Conservation (phyloP, 257 asterid species). For the Solanum infundibuliforme region DNA sequence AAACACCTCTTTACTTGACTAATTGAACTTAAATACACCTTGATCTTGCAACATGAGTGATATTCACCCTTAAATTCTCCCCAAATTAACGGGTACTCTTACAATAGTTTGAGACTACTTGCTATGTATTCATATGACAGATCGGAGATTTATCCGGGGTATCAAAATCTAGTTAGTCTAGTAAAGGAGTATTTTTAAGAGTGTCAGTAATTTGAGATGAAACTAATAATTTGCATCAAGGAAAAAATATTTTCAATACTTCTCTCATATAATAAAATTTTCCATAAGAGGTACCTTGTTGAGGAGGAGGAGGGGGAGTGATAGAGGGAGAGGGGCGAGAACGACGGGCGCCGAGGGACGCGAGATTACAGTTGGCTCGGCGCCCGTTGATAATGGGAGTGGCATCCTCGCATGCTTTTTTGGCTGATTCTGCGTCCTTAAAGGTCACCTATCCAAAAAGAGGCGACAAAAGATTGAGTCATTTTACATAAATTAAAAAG, state of each 20-base stretch:
- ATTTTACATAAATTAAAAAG: not conserved
- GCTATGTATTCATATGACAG: not conserved
- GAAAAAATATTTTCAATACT: not conserved
- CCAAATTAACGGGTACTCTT: not conserved
- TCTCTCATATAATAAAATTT: not conserved
- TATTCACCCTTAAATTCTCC: not conserved
- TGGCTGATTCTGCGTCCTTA: constrained; percentile 73
- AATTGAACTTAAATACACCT: too few species aligned
- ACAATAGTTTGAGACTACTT: too few species aligned
- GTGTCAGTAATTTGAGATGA: too few species aligned
- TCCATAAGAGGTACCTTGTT: constrained; percentile 25
- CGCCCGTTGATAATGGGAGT: constrained; percentile 86
- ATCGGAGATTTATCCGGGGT: too few species aligned
- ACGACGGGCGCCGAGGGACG: constrained; percentile 83
- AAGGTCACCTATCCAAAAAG: constrained; percentile 56
- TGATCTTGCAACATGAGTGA: not conserved
- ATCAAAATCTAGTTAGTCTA: not conserved
- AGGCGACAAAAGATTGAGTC: not conserved
- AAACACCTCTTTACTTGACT: too few species aligned
- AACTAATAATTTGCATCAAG: not conserved
- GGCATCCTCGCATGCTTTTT: constrained; percentile 83
- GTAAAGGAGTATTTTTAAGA: not conserved
- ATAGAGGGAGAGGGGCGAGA: constrained; percentile 37
- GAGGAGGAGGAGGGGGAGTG: constrained; percentile 46
- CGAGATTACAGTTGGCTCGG: constrained; percentile 93